A percentile compares a stretch with the other conserved stretches of the same genome.
These are phyloP conservation scores for Yamadazyma membranifaciens DNA, from an alignment of 1,139 yeast species.

Conservation along the genomic window DNA sequence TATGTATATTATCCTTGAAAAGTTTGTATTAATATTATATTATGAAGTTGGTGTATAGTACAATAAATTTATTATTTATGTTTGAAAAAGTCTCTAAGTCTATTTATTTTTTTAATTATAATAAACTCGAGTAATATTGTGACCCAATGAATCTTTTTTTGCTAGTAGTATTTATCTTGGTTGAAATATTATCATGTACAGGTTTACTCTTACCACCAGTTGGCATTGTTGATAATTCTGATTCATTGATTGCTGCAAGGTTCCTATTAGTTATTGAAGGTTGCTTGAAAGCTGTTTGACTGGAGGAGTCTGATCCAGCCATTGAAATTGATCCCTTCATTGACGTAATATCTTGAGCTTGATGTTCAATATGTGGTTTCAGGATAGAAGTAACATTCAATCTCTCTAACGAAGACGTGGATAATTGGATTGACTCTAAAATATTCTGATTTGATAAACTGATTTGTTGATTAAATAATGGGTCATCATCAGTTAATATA, in stretches of 20 bases:
- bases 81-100: too few species aligned
- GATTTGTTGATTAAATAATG: constrained; percentile 6
- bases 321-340: constrained; percentile 22
- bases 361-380: background rate
- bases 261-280: constrained; percentile 1
- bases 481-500: constrained; percentile 12
- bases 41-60: constrained; percentile 1
- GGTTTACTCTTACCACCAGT: constrained; percentile 2
- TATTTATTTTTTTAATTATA: background rate
- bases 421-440: constrained; percentile 10
- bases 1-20: constrained; percentile 4
- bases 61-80: background rate
- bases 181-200: constrained; percentile 13
- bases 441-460: constrained; percentile 11
- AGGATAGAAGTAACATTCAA: background rate
- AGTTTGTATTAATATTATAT: background rate
- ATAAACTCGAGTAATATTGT: background rate
- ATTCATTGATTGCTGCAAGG: constrained; percentile 5
- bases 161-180: constrained; percentile 4
- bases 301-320: constrained; percentile 13
- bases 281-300: constrained; percentile 5
- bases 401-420: constrained; percentile 5
- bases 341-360: constrained; percentile 22
- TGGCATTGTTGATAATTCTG: background rate
- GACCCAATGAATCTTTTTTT: background rate